phyloP scores from a whole-genome alignment of 768 basidiomycete genomes.

The Cystobasidium onofrii region DNA sequence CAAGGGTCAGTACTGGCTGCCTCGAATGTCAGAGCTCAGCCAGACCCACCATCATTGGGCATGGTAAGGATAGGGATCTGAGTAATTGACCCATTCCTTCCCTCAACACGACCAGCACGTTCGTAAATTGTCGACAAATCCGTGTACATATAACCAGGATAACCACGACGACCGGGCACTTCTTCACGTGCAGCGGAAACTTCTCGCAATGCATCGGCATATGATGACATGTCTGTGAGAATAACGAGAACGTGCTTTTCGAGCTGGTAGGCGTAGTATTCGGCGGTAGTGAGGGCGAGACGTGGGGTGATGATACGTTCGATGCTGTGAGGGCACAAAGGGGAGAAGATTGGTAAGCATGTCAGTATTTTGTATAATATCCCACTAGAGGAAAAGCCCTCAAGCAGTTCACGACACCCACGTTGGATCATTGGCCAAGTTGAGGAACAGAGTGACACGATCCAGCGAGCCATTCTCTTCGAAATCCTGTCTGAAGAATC shows the following conservation, averaged over 20 bases:
- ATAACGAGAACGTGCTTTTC: conserved; percentile 99
- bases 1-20: too few species aligned
- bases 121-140: conserved; percentile 99
- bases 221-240: conserved; percentile 97
- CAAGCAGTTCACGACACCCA: too few species aligned
- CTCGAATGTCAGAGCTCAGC: conserved; percentile 51
- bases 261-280: conserved; percentile 98
- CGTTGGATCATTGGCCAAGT: conserved; percentile 97
- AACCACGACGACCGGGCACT: conserved; percentile 97
- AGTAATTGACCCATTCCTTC: conserved; percentile 96
- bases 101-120: conserved; percentile 94
- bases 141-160: conserved; percentile 69
- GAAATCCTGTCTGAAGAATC: conserved; percentile 99
- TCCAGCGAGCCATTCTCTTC: conserved; percentile 97
- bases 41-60: conserved; percentile 80
- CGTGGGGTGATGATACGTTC: conserved; percentile 99
- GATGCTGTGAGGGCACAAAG: conserved; percentile 51
- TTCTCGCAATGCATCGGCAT: conserved; percentile 92
- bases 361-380: not conserved
- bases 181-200: conserved; percentile 98
- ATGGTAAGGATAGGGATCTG: conserved; percentile 99
- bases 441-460: conserved; percentile 95
- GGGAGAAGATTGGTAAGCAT: not conserved
- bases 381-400: too few species aligned
- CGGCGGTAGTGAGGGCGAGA: conserved; percentile 92